A percentile compares a stretch with the other conserved stretches of the same genome.
Conservation (phyloP, 225 moss, liverwort and hornwort genomes). For the Marchantia polymorpha region DNA sequence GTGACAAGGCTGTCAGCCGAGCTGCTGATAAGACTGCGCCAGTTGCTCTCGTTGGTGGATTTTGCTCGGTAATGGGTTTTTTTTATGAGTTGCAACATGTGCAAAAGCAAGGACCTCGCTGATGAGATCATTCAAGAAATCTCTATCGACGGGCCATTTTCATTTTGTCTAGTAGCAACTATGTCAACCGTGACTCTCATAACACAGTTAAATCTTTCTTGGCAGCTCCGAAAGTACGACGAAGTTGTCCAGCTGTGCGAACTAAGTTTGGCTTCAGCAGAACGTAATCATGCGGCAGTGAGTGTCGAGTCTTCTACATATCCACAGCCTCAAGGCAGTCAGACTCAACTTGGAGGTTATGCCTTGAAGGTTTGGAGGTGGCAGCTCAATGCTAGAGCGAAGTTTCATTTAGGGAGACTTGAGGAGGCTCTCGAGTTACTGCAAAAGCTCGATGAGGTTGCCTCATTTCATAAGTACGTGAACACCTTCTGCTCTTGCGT, state of each 20-base stretch:
- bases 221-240: conserved; percentile 62
- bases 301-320: conserved; percentile 27
- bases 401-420: conserved; percentile 84
- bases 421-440: conserved; percentile 77
- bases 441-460: conserved; percentile 48
- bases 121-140: too few relatives aligned
- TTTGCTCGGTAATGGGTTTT: too few relatives aligned
- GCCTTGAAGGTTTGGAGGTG: conserved; percentile 59
- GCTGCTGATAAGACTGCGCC: too few relatives aligned
- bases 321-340: conserved; percentile 24
- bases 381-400: conserved; percentile 70
- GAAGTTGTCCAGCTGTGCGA: conserved; percentile 78
- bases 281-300: conserved; percentile 50
- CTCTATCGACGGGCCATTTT: too few relatives aligned
- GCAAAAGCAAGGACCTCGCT: too few relatives aligned
- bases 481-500: not conserved
- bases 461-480: conserved; percentile 37
- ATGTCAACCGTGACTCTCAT: not conserved
- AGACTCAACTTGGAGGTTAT: conserved; percentile 17
- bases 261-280: conserved; percentile 60
- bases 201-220: not conserved
- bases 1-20: too few relatives aligned
- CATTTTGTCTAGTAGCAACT: too few relatives aligned
- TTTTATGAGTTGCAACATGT: too few relatives aligned
- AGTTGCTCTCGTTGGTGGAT: too few relatives aligned